These are phyloP conservation scores for Rhizopogon roseolus DNA, from an alignment of 768 basidiomycete genomes.

Conservation along the genomic window DNA sequence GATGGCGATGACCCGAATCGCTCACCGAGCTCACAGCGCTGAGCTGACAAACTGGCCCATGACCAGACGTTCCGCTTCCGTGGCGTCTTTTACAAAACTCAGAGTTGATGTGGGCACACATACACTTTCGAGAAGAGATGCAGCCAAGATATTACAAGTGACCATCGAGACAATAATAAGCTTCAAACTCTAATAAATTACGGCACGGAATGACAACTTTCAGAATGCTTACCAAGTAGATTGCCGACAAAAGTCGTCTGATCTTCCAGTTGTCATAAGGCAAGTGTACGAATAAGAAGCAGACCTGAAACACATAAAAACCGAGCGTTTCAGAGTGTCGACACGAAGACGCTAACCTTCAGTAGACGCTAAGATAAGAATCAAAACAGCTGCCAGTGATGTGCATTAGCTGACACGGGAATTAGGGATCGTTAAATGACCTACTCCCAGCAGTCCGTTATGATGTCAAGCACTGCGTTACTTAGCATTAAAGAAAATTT, in stretches of 20 bases:
- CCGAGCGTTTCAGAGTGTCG: no score
- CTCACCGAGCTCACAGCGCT: neutral
- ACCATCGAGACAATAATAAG: conserved; percentile 1
- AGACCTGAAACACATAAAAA: neutral
- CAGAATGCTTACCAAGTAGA: neutral
- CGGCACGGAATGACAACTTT: neutral
- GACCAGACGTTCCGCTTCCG: neutral
- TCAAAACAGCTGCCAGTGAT: neutral
- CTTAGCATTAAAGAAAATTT: no score
- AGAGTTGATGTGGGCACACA: neutral
- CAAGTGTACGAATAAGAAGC: conserved; percentile 6
- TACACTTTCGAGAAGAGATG: neutral
- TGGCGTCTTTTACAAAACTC: neutral
- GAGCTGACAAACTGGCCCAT: conserved; percentile 2
- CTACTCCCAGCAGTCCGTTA: conserved; percentile 3
- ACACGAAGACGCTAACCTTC: neutral
- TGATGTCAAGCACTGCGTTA: neutral
- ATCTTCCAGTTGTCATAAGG: neutral
- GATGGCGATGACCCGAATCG: neutral
- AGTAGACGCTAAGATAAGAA: conserved; percentile 2
- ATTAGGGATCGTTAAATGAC: neutral
- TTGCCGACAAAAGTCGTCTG: neutral
- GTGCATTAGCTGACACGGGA: neutral
- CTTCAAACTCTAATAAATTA: neutral
- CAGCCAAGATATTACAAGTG: neutral